phyloP scores from a whole-genome alignment of 495 filamentous ascomycete genomes.

The Xylaria curta region DNA sequence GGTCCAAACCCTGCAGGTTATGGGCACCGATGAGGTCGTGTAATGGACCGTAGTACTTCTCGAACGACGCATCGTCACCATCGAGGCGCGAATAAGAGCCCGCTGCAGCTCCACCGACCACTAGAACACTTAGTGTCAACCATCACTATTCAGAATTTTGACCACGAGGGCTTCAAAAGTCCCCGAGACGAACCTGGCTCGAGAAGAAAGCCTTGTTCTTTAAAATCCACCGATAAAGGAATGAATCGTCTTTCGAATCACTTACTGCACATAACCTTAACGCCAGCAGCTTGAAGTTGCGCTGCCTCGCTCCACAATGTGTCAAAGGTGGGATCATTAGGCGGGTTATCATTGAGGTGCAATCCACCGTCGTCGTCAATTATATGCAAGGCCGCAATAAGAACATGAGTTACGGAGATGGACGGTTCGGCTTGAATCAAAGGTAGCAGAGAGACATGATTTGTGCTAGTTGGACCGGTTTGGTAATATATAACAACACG shows the following conservation, averaged over 20 bases:
- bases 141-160: background rate
- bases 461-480: slow-evolving; percentile 61
- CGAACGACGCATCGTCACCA: slow-evolving; percentile 60
- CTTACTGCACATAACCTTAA: slow-evolving; percentile 71
- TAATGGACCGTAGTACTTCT: slow-evolving; percentile 70
- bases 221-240: background rate
- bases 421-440: slow-evolving; percentile 62
- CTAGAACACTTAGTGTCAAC: background rate
- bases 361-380: slow-evolving; percentile 65
- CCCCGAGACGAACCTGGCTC: background rate
- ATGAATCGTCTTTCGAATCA: background rate
- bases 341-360: slow-evolving; percentile 75
- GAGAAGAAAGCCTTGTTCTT: background rate
- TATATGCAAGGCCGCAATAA: slow-evolving; percentile 79
- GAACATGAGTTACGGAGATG: slow-evolving; percentile 68
- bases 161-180: background rate
- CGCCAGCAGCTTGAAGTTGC: slow-evolving; percentile 63
- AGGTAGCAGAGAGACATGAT: slow-evolving; percentile 74
- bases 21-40: slow-evolving; percentile 63
- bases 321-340: slow-evolving; percentile 58
- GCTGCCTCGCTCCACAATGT: slow-evolving; percentile 72
- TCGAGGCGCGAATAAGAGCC: slow-evolving; percentile 73
- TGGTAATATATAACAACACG: slow-evolving; percentile 73
- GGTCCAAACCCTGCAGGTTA: slow-evolving; percentile 75
- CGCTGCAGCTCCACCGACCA: slow-evolving; percentile 82